Evolutionary conservation across 208 protist species (phyloP), one percentile per base, ranked within the genome.

Genomic region (Phytomonas sp.): DNA sequence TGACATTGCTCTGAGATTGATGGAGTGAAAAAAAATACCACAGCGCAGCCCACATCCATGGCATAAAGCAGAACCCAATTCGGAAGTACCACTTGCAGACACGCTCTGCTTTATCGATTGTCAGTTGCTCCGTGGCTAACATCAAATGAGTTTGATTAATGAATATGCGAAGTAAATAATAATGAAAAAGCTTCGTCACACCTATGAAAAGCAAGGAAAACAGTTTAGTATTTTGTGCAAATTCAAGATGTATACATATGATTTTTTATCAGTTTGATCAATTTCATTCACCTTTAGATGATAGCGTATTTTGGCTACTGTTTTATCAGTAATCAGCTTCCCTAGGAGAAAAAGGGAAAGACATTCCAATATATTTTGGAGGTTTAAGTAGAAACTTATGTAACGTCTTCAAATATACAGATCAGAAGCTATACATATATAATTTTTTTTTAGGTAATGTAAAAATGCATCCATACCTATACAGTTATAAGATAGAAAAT

Each of bases 41-140:
- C 45, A 80, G 26, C 29, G 69, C 14, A 19, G 59, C 71, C 76
- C 76, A 80, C 36, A 80, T 56, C 76, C 76, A 80, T 23, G 76
- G 76, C 59, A 80, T 49, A 1, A 59, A 67, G 3, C 72, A 52
- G 45, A 80, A 80, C 14, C 76, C 76, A 23, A 69, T 32, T 0
- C 68, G 67, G 60, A 64, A 80, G 71, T 80, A 80, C 67, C 70
- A 73, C 19, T 37, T 49, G 32, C 76, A 80, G 12, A 45, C 45
- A 14, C 19, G 56, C 26, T 80, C 76, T 26, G 67, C 71, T 72
- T 67, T 75, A 34, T 73, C 71, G 12, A 76, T 0, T 8, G 76
- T 80, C 26, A 80, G 64, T n/a, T 71, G 63, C 19, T 67, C 76
- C 0, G 68, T 71, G 8, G 71, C 65, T 8, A 81, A 60, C 76